Conservation (phyloP, 2,329 filamentous ascomycete species). For the Fusarium pseudoanthophilum region DNA sequence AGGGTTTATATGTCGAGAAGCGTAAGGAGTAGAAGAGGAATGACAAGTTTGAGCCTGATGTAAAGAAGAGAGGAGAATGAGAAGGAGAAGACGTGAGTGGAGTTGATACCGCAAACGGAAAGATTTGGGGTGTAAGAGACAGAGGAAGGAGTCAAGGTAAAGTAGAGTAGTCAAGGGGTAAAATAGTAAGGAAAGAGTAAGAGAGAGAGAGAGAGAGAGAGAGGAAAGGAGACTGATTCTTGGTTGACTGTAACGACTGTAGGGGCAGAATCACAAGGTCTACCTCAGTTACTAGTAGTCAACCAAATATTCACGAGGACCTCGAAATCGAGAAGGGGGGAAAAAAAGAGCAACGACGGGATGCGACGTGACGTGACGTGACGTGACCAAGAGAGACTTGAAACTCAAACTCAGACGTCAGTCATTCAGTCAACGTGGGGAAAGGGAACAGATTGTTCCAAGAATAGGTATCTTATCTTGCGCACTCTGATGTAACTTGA, state of each 20-base stretch:
- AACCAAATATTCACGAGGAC: constrained; percentile 12
- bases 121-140: constrained; percentile 14
- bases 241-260: neutral
- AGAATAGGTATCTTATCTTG: constrained; percentile 7
- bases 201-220: neutral
- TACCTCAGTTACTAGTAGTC: neutral
- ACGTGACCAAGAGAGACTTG: constrained; percentile 2
- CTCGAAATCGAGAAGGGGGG: neutral
- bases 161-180: neutral
- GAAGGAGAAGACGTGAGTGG: constrained; percentile 4
- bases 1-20: neutral
- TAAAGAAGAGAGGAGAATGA: neutral
- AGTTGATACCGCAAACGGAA: constrained; percentile 21
- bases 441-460: constrained; percentile 21
- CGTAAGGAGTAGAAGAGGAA: neutral
- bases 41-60: neutral
- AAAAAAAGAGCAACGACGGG: neutral
- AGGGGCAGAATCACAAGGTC: neutral
- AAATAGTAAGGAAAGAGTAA: neutral
- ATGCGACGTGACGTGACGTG: neutral
- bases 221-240: constrained; percentile 19
- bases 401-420: constrained; percentile 12
- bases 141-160: neutral
- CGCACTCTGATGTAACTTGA: neutral
- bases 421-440: constrained; percentile 21